Base-by-base conservation (phyloP, 2,329 filamentous ascomycete genomes). In the Cladosporium sp. region DNA sequence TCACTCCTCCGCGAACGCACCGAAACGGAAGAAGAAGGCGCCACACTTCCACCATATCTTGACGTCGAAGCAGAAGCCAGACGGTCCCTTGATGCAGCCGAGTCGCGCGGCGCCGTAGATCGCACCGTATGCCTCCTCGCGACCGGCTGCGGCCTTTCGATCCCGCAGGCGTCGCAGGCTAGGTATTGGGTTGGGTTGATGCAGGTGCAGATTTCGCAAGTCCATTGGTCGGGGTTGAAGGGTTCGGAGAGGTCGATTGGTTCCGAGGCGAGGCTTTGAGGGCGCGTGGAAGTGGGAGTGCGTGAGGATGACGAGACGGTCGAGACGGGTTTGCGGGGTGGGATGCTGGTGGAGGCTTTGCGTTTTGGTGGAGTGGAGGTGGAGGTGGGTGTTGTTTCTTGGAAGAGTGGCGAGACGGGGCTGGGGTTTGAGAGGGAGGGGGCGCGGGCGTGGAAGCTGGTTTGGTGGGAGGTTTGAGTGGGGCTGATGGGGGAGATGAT, bases 171-270 rank as follows among this genome's bases (percentile, higher is more conserved):
- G 52, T 81, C 81, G 63, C 82, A 85, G 38, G 74, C 73, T 9
- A 83, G 72, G 56, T 75, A 81, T 20, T 74, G 73, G n/a, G 77
- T 59, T 1, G 79, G 77, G 53, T 85, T 85, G 52, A 79, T 72
- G 32, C 83, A 75, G 0, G 82, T 85, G 65, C 82, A 85, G 52
- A 77, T 72, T 9, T 76, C 70, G 59, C 82, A 85, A 19, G 73
- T 71, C 82, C 82, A 85, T 36, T 74, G 69, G 47, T 70, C 60
- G 3, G 61, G 63, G 25, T 62, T 54, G 35, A 55, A 55, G 13
- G 66, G 62, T 38, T 69, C 66, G 27, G 62, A 61, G 25, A 61
- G 58, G 43, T 69, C 59, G 47, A 62, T 33, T 15, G 45, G 22
- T n/a, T n/a, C n/a, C n/a, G n/a, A n/a, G n/a, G n/a, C n/a, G n/a